Evolutionary conservation across 2,329 filamentous ascomycete species (phyloP).

Genomic region (Rhynchosporium agropyri): DNA sequence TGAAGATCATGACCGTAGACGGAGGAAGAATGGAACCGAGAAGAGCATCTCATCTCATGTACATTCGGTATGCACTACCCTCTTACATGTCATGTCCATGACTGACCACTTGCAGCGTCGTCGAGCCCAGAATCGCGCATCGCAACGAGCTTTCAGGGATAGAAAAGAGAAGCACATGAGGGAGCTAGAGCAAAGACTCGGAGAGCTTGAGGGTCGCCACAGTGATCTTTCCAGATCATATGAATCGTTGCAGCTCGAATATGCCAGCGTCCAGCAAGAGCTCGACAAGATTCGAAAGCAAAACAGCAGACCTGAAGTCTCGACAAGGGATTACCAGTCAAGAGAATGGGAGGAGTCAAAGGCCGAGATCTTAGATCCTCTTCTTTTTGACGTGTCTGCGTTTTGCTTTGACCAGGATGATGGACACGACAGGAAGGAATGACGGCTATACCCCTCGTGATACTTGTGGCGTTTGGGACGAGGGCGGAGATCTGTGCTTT

Average conservation of each 20-base stretch:
- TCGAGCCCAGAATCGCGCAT: slow-evolving; percentile 62
- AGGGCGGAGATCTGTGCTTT: slow-evolving; percentile 14
- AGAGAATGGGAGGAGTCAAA: slow-evolving; percentile 34
- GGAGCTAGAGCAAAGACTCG: slow-evolving; percentile 61
- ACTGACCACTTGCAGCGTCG: slow-evolving; percentile 49
- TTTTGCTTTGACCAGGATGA: slow-evolving; percentile 42
- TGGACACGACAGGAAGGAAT: slow-evolving; percentile 24
- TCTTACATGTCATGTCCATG: not conserved
- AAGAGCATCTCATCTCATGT: slow-evolving; percentile 42
- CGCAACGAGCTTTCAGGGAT: slow-evolving; percentile 63
- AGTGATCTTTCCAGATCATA: slow-evolving; percentile 58
- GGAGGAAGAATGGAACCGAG: slow-evolving; percentile 38
- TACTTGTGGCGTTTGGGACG: slow-evolving; percentile 24
- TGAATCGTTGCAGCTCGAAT: slow-evolving; percentile 48
- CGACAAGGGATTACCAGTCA: slow-evolving; percentile 26
- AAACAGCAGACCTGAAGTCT: slow-evolving; percentile 24
- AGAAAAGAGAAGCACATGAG: slow-evolving; percentile 67
- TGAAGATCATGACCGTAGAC: slow-evolving; percentile 42
- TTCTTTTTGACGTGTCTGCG: slow-evolving; percentile 41
- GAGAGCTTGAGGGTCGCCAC: slow-evolving; percentile 57
- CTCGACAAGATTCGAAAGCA: slow-evolving; percentile 38
- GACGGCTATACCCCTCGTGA: slow-evolving; percentile 3
- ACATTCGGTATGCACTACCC: slow-evolving; percentile 38
- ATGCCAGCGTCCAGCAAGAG: slow-evolving; percentile 40
- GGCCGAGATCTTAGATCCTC: slow-evolving; percentile 38